Conservation (phyloP, 192 early-diverging fungal species). For the Gonapodya sp. region DNA sequence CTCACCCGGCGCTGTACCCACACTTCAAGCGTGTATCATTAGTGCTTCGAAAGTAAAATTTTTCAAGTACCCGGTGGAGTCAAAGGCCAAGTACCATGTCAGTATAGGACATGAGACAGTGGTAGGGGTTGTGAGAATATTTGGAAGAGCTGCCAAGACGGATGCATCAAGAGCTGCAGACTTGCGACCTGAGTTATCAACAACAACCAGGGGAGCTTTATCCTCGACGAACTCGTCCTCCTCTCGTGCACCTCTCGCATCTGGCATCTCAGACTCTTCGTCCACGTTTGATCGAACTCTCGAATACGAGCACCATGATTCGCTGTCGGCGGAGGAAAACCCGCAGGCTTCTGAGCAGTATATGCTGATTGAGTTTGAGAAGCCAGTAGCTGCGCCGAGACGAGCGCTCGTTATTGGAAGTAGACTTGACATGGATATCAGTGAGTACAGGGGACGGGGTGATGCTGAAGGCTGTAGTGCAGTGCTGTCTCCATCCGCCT, state of each 20-base stretch:
- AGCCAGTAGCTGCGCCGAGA: not conserved
- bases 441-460: not conserved
- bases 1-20: not conserved
- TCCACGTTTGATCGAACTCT: not conserved
- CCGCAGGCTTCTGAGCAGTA: not conserved
- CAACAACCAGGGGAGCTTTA: not conserved
- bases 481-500: too few species aligned
- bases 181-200: not conserved
- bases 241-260: not conserved
- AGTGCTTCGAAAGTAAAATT: not conserved
- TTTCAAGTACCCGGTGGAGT: constrained; percentile 1
- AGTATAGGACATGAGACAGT: constrained; percentile 8
- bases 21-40: not conserved
- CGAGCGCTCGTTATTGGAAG: not conserved
- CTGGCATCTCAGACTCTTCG: not conserved
- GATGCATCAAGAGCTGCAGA: not conserved
- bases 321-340: not conserved
- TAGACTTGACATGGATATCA: constrained; percentile 3
- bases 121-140: not conserved
- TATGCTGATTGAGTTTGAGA: not conserved
- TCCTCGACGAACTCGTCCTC: not conserved
- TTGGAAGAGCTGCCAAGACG: not conserved
- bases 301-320: not conserved
- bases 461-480: too few species aligned
- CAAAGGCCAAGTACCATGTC: constrained; percentile 8